phyloP scores from a whole-genome alignment of 352 stramenopile species.

The Globisporangium nunn region DNA sequence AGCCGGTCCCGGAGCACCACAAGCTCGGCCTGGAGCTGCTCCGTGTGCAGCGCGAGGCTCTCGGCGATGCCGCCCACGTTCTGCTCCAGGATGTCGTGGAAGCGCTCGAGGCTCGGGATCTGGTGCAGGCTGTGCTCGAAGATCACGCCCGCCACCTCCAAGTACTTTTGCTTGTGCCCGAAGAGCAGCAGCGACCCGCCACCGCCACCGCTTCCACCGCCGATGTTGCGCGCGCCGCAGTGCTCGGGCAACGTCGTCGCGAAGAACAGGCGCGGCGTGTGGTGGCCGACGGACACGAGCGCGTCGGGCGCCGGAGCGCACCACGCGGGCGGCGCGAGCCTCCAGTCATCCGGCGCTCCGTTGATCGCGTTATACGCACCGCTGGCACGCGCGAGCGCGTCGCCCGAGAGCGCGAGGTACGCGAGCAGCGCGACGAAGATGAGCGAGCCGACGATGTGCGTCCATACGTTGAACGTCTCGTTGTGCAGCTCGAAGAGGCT shows the following conservation, averaged over 20 bases:
- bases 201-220: slow-evolving; percentile 9
- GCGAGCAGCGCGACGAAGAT: slow-evolving; percentile 78
- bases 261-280: slow-evolving; percentile 47
- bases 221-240: slow-evolving; percentile 13
- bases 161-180: slow-evolving; percentile 33
- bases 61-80: slow-evolving; percentile 70
- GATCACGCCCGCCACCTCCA: slow-evolving; percentile 71
- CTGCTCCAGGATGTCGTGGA: slow-evolving; percentile 64
- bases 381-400: slow-evolving; percentile 21
- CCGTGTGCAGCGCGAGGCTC: slow-evolving; percentile 54
- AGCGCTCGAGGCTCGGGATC: slow-evolving; percentile 73
- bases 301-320: slow-evolving; percentile 19
- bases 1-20: slow-evolving; percentile 45
- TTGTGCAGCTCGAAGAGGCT: slow-evolving; percentile 87
- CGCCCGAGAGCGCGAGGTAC: slow-evolving; percentile 57
- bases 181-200: slow-evolving; percentile 14
- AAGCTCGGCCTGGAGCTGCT: slow-evolving; percentile 58
- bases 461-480: slow-evolving; percentile 87
- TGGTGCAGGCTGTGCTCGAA: slow-evolving; percentile 83
- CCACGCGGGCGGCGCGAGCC: slow-evolving; percentile 22
- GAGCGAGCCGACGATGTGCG: slow-evolving; percentile 79
- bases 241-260: slow-evolving; percentile 29
- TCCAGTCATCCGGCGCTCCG: slow-evolving; percentile 3
- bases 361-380: background rate
- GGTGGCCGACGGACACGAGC: slow-evolving; percentile 36